phyloP scores from a whole-genome alignment of 495 filamentous ascomycete species.

The Margaritispora aquatica region DNA sequence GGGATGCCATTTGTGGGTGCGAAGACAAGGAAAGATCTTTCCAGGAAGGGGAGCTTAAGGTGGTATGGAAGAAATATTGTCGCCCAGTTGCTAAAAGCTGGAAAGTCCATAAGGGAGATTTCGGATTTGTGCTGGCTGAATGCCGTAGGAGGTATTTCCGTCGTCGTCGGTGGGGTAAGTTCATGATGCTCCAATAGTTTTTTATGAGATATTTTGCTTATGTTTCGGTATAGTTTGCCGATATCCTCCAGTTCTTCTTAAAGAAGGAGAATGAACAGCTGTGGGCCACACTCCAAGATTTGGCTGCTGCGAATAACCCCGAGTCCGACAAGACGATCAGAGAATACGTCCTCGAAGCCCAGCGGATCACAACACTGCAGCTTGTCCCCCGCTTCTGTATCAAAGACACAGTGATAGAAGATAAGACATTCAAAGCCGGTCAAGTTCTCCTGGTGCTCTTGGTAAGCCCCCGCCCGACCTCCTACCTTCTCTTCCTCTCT shows the following conservation, averaged over 20 bases:
- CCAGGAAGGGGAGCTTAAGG: neutral
- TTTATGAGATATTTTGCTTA: neutral
- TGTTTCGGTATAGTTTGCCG: neutral
- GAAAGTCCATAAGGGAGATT: neutral
- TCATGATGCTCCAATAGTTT: neutral
- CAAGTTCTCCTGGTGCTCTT: neutral
- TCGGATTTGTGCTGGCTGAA: conserved; percentile 2
- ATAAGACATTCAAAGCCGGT: neutral
- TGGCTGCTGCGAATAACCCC: neutral
- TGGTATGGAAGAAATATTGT: neutral
- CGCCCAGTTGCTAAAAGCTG: neutral
- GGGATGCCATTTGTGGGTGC: neutral
- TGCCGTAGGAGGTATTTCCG: neutral
- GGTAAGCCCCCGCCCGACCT: neutral
- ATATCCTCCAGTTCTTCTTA: neutral
- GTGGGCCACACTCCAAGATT: neutral
- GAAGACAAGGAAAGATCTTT: neutral
- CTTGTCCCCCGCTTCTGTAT: neutral
- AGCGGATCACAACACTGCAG: neutral
- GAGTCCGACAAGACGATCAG: conserved; percentile 1
- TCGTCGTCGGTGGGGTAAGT: neutral
- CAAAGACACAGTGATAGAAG: neutral
- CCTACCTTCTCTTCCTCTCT: too few species aligned
- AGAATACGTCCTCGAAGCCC: neutral
- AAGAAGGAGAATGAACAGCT: conserved; percentile 2